Evolutionary conservation across 2,329 filamentous ascomycete genomes (phyloP).

Genomic region (Penicillium vulpinum): DNA sequence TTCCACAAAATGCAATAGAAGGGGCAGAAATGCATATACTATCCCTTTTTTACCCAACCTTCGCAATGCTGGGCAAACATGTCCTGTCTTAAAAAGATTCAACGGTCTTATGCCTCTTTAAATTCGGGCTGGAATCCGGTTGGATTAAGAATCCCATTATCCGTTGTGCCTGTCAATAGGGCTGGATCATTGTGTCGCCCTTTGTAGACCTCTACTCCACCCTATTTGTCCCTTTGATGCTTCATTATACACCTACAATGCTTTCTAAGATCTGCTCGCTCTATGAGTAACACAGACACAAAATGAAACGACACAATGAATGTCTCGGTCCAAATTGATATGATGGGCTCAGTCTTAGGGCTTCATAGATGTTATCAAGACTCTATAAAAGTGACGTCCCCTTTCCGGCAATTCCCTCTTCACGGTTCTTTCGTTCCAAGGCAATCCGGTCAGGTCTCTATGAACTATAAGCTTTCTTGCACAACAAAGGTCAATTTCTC

Average conservation of each 20-base stretch:
- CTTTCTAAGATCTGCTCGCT: not conserved
- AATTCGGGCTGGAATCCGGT: conserved; percentile 9
- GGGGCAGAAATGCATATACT: conserved; percentile 12
- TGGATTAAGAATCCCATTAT: conserved; percentile 16
- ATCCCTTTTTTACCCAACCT: conserved; percentile 13
- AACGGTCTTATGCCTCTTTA: conserved; percentile 10
- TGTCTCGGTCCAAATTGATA: conserved; percentile 1
- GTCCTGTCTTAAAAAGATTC: conserved; percentile 2
- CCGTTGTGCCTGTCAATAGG: conserved; percentile 7
- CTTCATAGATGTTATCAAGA: not conserved
- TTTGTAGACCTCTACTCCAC: not conserved
- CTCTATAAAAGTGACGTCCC: conserved; percentile 1
- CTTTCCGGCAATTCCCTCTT: conserved; percentile 4
- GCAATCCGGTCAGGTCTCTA: not conserved
- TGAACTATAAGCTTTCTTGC: not conserved
- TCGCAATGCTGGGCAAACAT: conserved; percentile 1
- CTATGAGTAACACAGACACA: conserved; percentile 1
- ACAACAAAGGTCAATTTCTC: not conserved
- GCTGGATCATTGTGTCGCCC: conserved; percentile 1
- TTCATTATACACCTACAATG: not conserved
- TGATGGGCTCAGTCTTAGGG: conserved; percentile 2
- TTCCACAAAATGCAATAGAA: not conserved
- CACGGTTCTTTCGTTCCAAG: conserved; percentile 2
- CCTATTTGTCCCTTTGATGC: not conserved
- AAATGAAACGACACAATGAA: not conserved